These are phyloP conservation scores for Cicer cuneatum DNA, from an alignment of 306 rosid genomes.

Conservation along the genomic window DNA sequence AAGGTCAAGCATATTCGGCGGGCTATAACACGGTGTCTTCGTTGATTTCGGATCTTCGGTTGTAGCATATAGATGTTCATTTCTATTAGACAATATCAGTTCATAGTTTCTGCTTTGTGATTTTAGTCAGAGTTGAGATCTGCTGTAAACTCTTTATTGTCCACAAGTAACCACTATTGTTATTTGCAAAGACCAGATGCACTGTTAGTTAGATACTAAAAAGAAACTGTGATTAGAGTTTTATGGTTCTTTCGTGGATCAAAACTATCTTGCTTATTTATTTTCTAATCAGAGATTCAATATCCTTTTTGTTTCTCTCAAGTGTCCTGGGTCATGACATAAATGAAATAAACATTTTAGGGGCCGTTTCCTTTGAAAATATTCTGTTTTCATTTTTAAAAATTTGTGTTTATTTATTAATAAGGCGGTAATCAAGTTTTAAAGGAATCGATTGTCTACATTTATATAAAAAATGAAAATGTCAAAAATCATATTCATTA, in stretches of 20 bases:
- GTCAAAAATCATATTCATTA: no score
- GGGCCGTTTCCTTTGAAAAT: no score
- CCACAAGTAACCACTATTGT: not conserved
- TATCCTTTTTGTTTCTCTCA: constrained; percentile 2
- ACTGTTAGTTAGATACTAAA: not conserved
- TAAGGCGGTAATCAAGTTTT: no score
- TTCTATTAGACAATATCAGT: constrained; percentile 2
- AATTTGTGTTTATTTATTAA: no score
- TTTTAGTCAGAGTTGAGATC: constrained; percentile 20
- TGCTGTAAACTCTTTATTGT: constrained; percentile 5
- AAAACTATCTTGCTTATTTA: constrained; percentile 21
- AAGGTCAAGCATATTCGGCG: constrained; percentile 52
- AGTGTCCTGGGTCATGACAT: constrained; percentile 1
- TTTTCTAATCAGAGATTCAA: constrained; percentile 9
- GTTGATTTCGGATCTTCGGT: not conserved
- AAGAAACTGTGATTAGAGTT: constrained; percentile 35
- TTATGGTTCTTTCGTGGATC: not conserved
- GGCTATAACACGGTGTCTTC: constrained; percentile 14
- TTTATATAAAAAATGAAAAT: no score
- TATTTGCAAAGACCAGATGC: constrained; percentile 5
- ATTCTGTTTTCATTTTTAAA: no score
- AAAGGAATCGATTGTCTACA: no score
- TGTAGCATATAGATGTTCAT: constrained; percentile 30
- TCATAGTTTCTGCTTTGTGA: constrained; percentile 4
- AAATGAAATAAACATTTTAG: not conserved